phyloP scores from a whole-genome alignment of 2,329 filamentous ascomycete species.

The Graphilbum fragrans region DNA sequence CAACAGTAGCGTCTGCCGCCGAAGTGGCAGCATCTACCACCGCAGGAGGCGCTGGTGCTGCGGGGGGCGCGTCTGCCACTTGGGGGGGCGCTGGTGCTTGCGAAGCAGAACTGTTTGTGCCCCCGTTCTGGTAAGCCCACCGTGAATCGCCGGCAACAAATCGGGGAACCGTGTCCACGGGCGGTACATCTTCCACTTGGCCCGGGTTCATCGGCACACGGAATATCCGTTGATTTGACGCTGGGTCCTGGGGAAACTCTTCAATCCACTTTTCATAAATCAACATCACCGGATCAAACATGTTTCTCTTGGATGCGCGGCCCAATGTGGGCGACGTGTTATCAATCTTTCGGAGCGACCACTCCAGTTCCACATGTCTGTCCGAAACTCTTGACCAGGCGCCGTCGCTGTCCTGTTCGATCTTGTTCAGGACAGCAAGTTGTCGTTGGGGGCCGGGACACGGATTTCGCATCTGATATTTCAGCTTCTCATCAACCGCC shows the following conservation, averaged over 20 bases:
- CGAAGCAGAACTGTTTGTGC: no score
- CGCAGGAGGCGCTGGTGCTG: no score
- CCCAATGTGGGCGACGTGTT: conserved; percentile 5
- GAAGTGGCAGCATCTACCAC: no score
- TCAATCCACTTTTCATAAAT: conserved; percentile 11
- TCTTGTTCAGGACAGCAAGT: no score
- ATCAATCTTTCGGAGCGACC: conserved; percentile 2
- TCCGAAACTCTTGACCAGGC: conserved; percentile 6
- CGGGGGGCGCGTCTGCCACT: no score
- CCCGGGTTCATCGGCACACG: conserved; percentile 8
- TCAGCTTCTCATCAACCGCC: no score
- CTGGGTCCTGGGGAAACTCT: conserved; percentile 1
- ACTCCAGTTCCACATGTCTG: not conserved
- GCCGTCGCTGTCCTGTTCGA: not conserved
- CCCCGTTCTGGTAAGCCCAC: not conserved
- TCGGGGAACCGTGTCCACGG: not conserved
- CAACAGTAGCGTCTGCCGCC: no score
- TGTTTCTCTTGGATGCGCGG: not conserved
- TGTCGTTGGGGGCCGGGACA: no score
- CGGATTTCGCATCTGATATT: no score
- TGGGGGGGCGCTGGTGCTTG: no score
- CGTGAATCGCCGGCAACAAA: not conserved
- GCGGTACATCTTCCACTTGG: not conserved
- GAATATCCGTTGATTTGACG: conserved; percentile 3
- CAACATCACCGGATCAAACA: conserved; percentile 7